Conservation (phyloP, 495 filamentous ascomycete species). For the Aspergillus biplanus region DNA sequence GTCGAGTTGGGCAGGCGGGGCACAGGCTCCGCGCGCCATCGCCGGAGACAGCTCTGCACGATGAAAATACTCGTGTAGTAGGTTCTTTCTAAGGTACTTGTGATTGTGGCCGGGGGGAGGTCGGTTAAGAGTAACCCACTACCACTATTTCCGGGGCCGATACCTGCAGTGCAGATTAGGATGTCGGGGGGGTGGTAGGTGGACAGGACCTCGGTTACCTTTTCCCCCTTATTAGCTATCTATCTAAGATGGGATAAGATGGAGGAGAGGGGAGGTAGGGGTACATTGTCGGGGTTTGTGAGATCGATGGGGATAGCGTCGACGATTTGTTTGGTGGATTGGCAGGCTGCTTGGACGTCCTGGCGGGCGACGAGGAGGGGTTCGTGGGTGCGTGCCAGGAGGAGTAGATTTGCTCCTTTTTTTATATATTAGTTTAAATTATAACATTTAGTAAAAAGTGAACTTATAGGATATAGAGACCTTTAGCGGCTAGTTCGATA, state of each 20-base stretch:
- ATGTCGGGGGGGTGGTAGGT: neutral
- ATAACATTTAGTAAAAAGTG: too few relatives aligned
- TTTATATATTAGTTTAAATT: neutral
- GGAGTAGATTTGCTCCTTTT: neutral
- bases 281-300: neutral
- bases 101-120: neutral
- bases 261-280: neutral
- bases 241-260: neutral
- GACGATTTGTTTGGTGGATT: neutral
- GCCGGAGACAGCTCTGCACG: neutral
- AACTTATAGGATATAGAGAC: neutral
- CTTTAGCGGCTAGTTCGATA: neutral
- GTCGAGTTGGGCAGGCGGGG: neutral
- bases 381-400: neutral
- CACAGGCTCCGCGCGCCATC: neutral
- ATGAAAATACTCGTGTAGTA: neutral
- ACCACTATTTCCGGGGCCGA: neutral
- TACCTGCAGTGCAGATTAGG: neutral
- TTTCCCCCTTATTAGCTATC: neutral
- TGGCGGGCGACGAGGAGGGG: neutral
- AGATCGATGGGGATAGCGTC: neutral
- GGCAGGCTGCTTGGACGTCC: neutral
- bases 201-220: neutral
- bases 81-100: neutral
- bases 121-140: neutral